Evolutionary conservation across 352 stramenopile genomes (phyloP), one percentile per base, ranked within the genome.

Genomic region (Elongisporangium anandrum): DNA sequence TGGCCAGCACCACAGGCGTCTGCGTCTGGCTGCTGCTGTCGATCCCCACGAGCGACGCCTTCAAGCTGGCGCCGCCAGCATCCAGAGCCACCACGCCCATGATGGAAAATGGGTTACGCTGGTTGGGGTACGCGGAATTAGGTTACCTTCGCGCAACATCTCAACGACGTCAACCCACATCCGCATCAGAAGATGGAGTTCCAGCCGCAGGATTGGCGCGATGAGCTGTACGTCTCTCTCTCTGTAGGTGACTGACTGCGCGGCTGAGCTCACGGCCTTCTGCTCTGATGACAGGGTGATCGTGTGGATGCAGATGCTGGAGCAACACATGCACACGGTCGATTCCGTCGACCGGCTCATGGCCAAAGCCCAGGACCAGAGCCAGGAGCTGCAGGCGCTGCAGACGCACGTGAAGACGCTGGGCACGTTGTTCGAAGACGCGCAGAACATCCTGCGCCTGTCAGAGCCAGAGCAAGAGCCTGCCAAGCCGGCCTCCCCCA

Each of bases 1-100:
- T 90, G 4, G 68, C 70, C 56, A 90, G 72, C 29, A 78, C 52
- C 57, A 66, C 34, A 4, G 60, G 51, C 0, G 48, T 56, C 8
- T 24, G 34, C 13, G 6, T 17, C 34, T 45, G 34, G 13, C 34
- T 17, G 12, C 15, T 58, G 3, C 19, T 17, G 15, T 54, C 50
- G 16, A 59, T 4, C 8, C 20, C 19, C 19, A 85, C 68, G 17
- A 87, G 66, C 20, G 78, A 73, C 59, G 82, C 79, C 65, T 88
- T 87, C 52, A 92, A 66, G 64, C 79, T 81, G 49, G 72, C 74
- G 52, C 79, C 82, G 50, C 82, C 82, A 1, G 69, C 69, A 52
- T 92, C 82, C 29, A 92, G 60, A 22, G 69, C 79, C 19, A 90
- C 61, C 10, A 87, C 77, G 13, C 26, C 56, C 38, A 59, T 54